A percentile compares a stretch with the other conserved stretches of the same genome.
Evolutionary conservation across 1,284 basidiomycete species (phyloP).

Genomic region (Apiotrichum sp.): DNA sequence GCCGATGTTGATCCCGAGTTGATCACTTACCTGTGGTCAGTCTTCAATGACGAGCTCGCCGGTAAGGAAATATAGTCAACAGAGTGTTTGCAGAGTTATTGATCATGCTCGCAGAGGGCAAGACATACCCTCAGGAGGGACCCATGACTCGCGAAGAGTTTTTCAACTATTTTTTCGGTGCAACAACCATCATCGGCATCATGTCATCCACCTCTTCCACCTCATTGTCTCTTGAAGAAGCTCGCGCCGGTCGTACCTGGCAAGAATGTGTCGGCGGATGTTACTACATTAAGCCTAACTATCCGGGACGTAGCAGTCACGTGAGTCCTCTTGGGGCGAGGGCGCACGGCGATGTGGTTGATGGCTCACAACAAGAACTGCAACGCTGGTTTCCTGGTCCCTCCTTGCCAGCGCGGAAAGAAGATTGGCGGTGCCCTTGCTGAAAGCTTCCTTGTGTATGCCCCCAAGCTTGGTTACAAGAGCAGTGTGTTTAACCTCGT

Average conservation of each 20-base stretch:
- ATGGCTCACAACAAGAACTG: constrained; percentile 19
- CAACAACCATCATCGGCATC: constrained; percentile 68
- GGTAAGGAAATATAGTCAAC: constrained; percentile 31
- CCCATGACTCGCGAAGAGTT: constrained; percentile 57
- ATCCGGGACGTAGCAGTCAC: constrained; percentile 87
- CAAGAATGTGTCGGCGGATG: constrained; percentile 66
- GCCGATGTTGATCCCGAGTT: constrained; percentile 54
- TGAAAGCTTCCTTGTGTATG: constrained; percentile 74
- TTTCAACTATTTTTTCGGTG: constrained; percentile 62
- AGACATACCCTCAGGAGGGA: constrained; percentile 76
- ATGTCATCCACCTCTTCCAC: constrained; percentile 26
- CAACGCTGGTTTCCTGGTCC: constrained; percentile 76
- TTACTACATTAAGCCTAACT: constrained; percentile 88
- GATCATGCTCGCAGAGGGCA: constrained; percentile 48
- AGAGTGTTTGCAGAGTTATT: too few relatives aligned
- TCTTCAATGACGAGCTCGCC: constrained; percentile 69
- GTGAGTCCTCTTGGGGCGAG: constrained; percentile 51
- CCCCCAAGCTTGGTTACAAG: constrained; percentile 63
- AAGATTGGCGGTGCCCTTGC: constrained; percentile 71
- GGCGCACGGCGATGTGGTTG: too few relatives aligned
- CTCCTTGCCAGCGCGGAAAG: constrained; percentile 58
- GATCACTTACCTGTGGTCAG: constrained; percentile 56
- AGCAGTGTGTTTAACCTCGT: constrained; percentile 92
- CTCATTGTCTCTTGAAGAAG: constrained; percentile 16
- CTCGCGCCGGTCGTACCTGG: constrained; percentile 53